Evolutionary conservation across 345 rosid species (phyloP), one percentile per base, ranked within the genome.

Genomic region (Xanthoceras sorbifolium): DNA sequence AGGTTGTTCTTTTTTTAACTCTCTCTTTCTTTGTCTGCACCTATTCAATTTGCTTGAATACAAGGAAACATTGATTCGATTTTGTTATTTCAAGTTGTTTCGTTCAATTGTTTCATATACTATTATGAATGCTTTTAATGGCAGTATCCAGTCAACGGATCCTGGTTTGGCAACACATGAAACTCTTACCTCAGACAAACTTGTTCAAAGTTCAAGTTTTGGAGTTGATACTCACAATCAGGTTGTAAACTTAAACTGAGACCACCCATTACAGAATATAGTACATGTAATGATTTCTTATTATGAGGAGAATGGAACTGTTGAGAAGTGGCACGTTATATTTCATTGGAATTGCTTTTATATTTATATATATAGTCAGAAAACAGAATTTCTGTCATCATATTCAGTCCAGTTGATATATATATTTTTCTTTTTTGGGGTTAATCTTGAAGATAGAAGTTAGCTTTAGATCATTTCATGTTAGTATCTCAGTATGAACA

Each of bases 111-210:
- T 73, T 12, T 28, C 31, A 62, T 26, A 40, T n/a, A 29, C 71
- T 76, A 20, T 79, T 61, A 9, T 36, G 64, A n/a, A 57, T 52
- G 26, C 74, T 46, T 40, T 69, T 68, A 36, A 23, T 77, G 66
- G 22, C 84, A 90, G 92, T 64, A 87, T 90, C 42, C 71, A 87
- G 42, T 77, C 79, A 46, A 87, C 80, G 54, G 86, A 90, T 84
- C 94, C 92, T 17, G 89, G 94, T 81, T 44, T 75, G 4, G 82
- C 82, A 64, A 44, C 75, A n/a, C 8, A 57, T 26, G 80, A 69
- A 67, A 75, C 85, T 79, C 70, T 80, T 25, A 7, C 15, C 61
- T 74, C 80, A 5, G 82, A 78, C 9, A 40, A 72, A 67, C 76
- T 66, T 17, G 64, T 29, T 65, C 79, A 79, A 75, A 68, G 60